Evolutionary conservation across 495 filamentous ascomycete genomes (phyloP).

Genomic region (Apodospora peruviana): DNA sequence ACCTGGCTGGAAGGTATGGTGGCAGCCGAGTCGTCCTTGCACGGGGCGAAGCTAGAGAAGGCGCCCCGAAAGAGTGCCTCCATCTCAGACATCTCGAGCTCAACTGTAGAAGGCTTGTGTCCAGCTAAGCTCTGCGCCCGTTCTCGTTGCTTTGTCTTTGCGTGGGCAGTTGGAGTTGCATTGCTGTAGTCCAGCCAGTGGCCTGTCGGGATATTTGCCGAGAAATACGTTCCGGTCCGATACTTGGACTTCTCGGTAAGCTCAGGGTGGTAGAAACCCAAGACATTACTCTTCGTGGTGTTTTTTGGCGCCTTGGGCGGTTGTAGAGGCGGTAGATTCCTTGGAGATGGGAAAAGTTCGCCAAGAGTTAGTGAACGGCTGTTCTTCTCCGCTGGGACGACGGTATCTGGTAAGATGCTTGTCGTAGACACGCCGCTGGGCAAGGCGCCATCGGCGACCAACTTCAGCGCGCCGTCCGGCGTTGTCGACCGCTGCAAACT

Average conservation of each 20-base stretch:
- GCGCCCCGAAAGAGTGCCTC: conserved; percentile 73
- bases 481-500: conserved; percentile 56
- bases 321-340: conserved; percentile 58
- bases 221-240: conserved; percentile 48
- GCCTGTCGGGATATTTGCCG: conserved; percentile 52
- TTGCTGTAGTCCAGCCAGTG: conserved; percentile 67
- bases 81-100: conserved; percentile 56
- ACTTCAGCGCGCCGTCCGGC: conserved; percentile 29
- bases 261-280: conserved; percentile 59
- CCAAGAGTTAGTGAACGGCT: conserved; percentile 62
- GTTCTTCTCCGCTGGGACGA: conserved; percentile 30
- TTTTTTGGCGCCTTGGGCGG: conserved; percentile 66
- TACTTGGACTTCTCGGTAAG: conserved; percentile 49
- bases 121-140: conserved; percentile 65
- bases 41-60: conserved; percentile 85
- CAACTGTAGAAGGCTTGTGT: conserved; percentile 45
- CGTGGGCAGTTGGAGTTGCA: conserved; percentile 50
- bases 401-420: conserved; percentile 52
- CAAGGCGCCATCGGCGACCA: conserved; percentile 57
- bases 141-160: conserved; percentile 64
- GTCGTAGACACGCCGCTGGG: conserved; percentile 71
- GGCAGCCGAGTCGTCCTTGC: conserved; percentile 70
- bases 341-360: conserved; percentile 71
- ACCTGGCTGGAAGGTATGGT: conserved; percentile 66
- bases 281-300: conserved; percentile 52